Evolutionary conservation across 108 stramenopile genomes (phyloP).

Genomic region (Bacterosira constricta): DNA sequence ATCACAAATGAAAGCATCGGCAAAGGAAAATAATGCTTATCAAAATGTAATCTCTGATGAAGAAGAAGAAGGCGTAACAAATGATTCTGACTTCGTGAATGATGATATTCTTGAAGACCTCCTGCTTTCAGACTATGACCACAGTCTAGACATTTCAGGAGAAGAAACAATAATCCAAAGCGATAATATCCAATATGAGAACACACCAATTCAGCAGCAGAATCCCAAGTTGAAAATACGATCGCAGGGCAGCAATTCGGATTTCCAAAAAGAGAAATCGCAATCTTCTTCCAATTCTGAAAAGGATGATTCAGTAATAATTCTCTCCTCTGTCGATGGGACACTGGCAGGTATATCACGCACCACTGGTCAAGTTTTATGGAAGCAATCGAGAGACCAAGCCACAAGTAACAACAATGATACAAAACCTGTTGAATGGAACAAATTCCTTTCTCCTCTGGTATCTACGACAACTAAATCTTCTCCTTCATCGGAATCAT

Average conservation of each 20-base stretch:
- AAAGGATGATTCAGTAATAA: conserved; percentile 48
- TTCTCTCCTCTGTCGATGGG: conserved; percentile 77
- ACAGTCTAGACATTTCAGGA: not conserved
- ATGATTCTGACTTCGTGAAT: not conserved
- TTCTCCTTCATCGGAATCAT: conserved; percentile 27
- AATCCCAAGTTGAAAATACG: not conserved
- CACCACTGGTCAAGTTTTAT: conserved; percentile 61
- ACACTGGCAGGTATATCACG: conserved; percentile 75
- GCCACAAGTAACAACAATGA: not conserved
- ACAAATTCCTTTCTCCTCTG: conserved; percentile 60
- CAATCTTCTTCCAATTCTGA: not conserved
- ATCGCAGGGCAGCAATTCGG: not conserved
- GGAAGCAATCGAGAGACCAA: conserved; percentile 55
- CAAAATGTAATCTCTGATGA: not conserved
- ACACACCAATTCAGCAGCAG: not conserved
- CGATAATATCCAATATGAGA: not conserved
- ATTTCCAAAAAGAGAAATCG: not conserved
- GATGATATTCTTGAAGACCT: not conserved
- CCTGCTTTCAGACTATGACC: not conserved
- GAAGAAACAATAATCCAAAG: too few relatives aligned
- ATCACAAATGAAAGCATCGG: conserved; percentile 6
- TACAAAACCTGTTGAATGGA: conserved; percentile 1
- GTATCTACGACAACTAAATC: conserved; percentile 76
- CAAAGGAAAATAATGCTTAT: not conserved
- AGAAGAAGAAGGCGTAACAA: not conserved